phyloP scores from a whole-genome alignment of 75 land plant genomes.

The Sequoia sempervirens region DNA sequence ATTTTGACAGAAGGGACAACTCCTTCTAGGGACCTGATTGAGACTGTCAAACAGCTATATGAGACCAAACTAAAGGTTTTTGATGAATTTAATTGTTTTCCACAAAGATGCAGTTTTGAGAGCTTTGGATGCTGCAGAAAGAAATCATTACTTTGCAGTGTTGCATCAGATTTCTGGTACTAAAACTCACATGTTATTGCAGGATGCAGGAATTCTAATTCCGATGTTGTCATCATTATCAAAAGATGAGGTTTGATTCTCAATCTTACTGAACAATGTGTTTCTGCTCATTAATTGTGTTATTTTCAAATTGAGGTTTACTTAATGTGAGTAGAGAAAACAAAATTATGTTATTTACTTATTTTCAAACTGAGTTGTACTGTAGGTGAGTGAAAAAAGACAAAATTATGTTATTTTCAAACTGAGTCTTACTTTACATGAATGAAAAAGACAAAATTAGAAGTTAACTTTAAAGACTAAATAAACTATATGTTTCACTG shows the following conservation, averaged over 20 bases:
- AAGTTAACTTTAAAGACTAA: background rate
- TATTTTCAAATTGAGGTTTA: background rate
- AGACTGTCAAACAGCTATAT: conserved; percentile 82
- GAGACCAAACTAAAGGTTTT: conserved; percentile 89
- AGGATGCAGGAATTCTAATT: conserved; percentile 92
- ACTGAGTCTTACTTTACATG: background rate
- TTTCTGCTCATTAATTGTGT: background rate
- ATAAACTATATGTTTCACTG: background rate
- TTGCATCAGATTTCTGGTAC: background rate
- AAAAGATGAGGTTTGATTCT: conserved; percentile 70
- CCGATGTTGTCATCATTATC: conserved; percentile 91
- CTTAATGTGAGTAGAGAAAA: background rate
- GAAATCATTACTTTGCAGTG: background rate
- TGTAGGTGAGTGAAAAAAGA: background rate
- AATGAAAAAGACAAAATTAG: background rate
- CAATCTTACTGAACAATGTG: background rate
- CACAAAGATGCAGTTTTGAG: background rate
- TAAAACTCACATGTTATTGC: conserved; percentile 15
- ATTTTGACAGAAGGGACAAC: conserved; percentile 70
- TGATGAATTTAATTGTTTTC: background rate
- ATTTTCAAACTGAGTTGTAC: background rate
- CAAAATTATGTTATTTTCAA: background rate
- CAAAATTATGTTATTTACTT: background rate
- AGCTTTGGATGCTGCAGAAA: background rate
- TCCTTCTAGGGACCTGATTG: conserved; percentile 70